Percentiles rank a stretch among this genome's conserved stretches.
phyloP scores from a whole-genome alignment of 768 basidiomycete genomes.

The Psilocybe azurescens region DNA sequence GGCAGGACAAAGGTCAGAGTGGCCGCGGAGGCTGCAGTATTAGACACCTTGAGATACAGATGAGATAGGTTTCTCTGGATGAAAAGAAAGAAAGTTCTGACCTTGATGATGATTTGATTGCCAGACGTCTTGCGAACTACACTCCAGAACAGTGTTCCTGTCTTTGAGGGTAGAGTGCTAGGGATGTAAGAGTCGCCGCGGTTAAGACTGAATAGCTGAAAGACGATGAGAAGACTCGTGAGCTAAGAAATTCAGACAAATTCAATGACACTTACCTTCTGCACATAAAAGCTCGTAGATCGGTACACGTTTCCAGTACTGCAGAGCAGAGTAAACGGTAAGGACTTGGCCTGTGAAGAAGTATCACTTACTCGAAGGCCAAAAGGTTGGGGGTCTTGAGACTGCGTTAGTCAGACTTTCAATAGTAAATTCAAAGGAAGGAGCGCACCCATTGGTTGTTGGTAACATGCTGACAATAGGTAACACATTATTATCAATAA shows the following conservation, averaged over 20 bases:
- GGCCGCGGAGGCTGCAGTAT: slow-evolving; percentile 47
- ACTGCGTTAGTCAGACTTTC: too few species aligned
- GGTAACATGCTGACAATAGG: slow-evolving; percentile 47
- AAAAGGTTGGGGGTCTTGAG: slow-evolving; percentile 61
- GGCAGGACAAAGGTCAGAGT: slow-evolving; percentile 59
- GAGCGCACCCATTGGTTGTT: slow-evolving; percentile 58
- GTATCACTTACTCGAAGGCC: slow-evolving; percentile 53
- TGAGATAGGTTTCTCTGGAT: not conserved
- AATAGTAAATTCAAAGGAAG: too few species aligned
- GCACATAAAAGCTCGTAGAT: slow-evolving; percentile 67
- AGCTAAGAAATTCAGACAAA: too few species aligned
- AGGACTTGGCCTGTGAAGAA: not conserved
- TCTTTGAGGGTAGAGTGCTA: slow-evolving; percentile 55
- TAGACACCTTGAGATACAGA: slow-evolving; percentile 48
- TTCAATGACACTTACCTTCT: slow-evolving; percentile 45
- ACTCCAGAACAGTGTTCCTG: slow-evolving; percentile 67
- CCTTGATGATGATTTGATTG: slow-evolving; percentile 64
- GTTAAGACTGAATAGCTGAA: slow-evolving; percentile 68
- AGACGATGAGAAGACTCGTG: not conserved
- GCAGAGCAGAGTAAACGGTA: not conserved
- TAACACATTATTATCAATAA: not conserved
- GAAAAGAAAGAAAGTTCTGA: slow-evolving; percentile 10
- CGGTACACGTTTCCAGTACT: slow-evolving; percentile 59
- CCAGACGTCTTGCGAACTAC: slow-evolving; percentile 46
- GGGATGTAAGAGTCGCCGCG: slow-evolving; percentile 67